Base-by-base conservation (phyloP, 495 filamentous ascomycete genomes). In the Podospora pseudopauciseta region DNA sequence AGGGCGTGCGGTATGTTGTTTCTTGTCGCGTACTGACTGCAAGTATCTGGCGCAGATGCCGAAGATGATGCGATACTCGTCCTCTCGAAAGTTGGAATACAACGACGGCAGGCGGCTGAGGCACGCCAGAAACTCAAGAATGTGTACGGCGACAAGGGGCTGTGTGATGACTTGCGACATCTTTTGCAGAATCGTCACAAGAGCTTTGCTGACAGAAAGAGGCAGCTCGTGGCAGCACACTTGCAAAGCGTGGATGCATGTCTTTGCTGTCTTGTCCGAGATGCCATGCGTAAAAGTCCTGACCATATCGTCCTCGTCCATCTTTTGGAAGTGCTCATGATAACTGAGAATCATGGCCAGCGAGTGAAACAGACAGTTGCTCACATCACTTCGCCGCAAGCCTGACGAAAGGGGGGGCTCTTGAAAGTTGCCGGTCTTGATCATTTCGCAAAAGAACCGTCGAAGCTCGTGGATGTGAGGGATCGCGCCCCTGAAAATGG, bases 101-200 rank as follows among this genome's bases (percentile, higher is more conserved):
- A 98, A 84, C 64, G 91, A 87, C 11, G 92, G 92, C 56, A 97
- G 76, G 23, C 95, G 89, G 30, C 94, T 92, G 27, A 99, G 86
- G 57, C 92, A 89, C 9, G 91, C 89, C 39, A 98, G 79, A 73
- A 98, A 98, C 71, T 98, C 96, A 63, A 99, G 82, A 60, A 98
- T 95, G 74, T 98, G 94, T 63, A 97, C 89, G 18, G 94, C 92
- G 64, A 97, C 89, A 60, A 92, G 86, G 2, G 91, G 89, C 73
- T 97, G 92, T 13, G 94, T 97, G 73, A 98, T 96, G 68, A 97
- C 92, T 73, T 94, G 92, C 5, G 94, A 89, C 90, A 98, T 96
- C 74, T 90, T 94, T 73, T 93, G 90, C 55, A 98, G 82, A 66
- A 98, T 93, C 39, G 84, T 88, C 49, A 90, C 90, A 63, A 98